Evolutionary conservation across 2,329 filamentous ascomycete genomes (phyloP).

Genomic region (Paecilomyces niveus): DNA sequence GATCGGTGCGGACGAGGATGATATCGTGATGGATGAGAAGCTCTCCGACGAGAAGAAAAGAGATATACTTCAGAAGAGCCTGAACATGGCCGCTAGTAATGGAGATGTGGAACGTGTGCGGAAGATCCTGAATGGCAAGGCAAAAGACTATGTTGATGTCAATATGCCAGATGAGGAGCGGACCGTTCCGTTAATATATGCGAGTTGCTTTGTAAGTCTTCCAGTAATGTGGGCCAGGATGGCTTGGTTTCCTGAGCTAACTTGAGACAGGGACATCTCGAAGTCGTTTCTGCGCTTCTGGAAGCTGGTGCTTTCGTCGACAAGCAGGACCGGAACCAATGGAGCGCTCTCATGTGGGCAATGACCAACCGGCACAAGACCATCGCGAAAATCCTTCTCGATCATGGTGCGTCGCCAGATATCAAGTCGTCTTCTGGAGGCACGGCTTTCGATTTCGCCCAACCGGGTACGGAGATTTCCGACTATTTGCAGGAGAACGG

Average conservation of each 20-base stretch:
- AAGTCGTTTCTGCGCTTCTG: constrained; percentile 76
- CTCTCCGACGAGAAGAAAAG: constrained; percentile 71
- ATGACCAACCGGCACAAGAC: constrained; percentile 98
- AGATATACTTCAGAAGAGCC: constrained; percentile 71
- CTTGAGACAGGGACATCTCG: constrained; percentile 65
- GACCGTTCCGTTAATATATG: constrained; percentile 93
- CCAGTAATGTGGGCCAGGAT: neutral
- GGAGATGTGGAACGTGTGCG: constrained; percentile 78
- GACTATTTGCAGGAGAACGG: constrained; percentile 93
- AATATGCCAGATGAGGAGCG: constrained; percentile 89
- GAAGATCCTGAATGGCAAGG: constrained; percentile 66
- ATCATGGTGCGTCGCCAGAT: constrained; percentile 91
- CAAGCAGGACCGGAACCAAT: constrained; percentile 90
- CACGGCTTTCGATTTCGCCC: constrained; percentile 91
- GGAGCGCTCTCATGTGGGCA: constrained; percentile 98
- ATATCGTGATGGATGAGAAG: constrained; percentile 66
- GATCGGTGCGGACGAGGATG: constrained; percentile 70
- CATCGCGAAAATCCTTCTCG: constrained; percentile 86
- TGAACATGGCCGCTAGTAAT: constrained; percentile 95
- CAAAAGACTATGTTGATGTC: constrained; percentile 70
- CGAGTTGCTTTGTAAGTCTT: constrained; percentile 83
- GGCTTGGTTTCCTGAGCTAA: neutral
- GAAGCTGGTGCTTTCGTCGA: constrained; percentile 83
- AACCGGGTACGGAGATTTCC: constrained; percentile 92
- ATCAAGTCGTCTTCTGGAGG: constrained; percentile 90